Evolutionary conservation across 148 eudicot species (phyloP), one percentile per base, ranked within the genome.

Genomic region (Rheum nobile): DNA sequence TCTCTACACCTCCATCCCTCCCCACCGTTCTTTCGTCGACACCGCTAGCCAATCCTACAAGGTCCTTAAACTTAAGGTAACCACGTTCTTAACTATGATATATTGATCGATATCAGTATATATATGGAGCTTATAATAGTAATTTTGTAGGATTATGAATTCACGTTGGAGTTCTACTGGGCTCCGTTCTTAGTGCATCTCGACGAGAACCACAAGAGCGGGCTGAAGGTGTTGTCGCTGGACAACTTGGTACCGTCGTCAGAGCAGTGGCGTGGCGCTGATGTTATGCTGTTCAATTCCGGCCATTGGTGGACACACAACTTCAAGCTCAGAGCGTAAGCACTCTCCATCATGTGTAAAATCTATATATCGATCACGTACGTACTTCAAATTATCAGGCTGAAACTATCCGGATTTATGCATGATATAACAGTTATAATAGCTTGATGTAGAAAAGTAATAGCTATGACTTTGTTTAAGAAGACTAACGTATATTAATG

Each of bases 241-340:
- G 88, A 85, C 16, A 72, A 83, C 79, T 76, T 83, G 14, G 71
- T 75, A 0, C 1, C 72, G 2, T 41, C 59, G 0, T 77, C 83
- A 4, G 31, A 79, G 54, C 32, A 73, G 16, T 87, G 91, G 91
- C 47, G 29, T n/a, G 91, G 87, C n/a, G 91, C 91, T 0, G 88
- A 87, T 52, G 74, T 87, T 16, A 83, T 87, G 88, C 79, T 85
- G 38, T 87, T 82, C 54, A 87, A 87, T 50, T 82, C 87, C 6
- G 91, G 91, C 11, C 85, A 87, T 13, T 87, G 91, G 91, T 87
- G 91, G 91, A 73, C 37, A 8, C 88, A 83, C 31, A 35, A 31
- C 1, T 80, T 84, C 14, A 85, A 82, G 47, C 9, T 75, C 4
- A 82, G 72, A 76, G 61, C 76, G 91, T 85, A 80, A 37, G 87